Conservation (phyloP, 78 protist species). For the Dictyostelium purpureum region DNA sequence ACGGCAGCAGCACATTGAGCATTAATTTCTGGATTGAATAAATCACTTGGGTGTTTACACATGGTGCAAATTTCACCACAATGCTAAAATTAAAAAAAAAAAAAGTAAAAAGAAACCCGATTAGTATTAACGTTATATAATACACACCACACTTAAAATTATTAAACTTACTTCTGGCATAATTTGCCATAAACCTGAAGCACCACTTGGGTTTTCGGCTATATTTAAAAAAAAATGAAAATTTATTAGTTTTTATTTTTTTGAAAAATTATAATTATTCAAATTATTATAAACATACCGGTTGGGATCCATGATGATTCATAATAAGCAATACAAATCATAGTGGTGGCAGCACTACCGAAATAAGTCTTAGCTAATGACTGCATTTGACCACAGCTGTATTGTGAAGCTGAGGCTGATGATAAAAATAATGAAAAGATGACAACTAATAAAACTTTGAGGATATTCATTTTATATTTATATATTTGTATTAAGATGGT, state of each 20-base stretch:
- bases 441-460: no score
- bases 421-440: no score
- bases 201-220: conserved; percentile 45
- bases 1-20: conserved; percentile 66
- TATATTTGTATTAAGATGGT: no score
- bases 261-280: not conserved
- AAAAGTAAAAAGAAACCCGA: no score
- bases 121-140: no score
- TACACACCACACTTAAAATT: no score
- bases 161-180: no score
- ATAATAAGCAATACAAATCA: conserved; percentile 43
- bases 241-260: no score
- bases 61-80: not conserved
- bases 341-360: not conserved
- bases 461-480: no score
- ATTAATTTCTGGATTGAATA: conserved; percentile 55
- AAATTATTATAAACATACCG: no score
- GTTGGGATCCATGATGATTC: conserved; percentile 47
- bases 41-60: conserved; percentile 35
- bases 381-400: conserved; percentile 52
- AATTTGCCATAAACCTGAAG: conserved; percentile 67
- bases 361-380: not conserved
- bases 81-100: no score
- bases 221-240: not conserved
- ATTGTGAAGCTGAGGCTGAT: no score